Percentiles rank a stretch among this genome's conserved stretches.
These are phyloP conservation scores for Boletus sensibilis DNA, from an alignment of 768 basidiomycete species.

Conservation along the genomic window DNA sequence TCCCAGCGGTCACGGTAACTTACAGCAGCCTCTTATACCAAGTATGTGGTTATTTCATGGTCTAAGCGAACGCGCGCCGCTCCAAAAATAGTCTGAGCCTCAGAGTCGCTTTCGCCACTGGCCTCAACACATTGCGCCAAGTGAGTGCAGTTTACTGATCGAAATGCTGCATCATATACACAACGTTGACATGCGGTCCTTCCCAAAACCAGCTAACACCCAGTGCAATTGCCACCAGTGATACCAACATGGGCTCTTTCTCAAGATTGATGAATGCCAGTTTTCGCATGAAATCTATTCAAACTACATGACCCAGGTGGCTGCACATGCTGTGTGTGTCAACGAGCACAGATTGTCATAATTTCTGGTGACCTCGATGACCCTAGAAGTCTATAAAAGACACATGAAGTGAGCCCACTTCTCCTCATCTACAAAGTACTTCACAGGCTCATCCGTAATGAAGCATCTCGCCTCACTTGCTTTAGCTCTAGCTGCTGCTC, in stretches of 20 bases:
- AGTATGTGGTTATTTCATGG: background rate
- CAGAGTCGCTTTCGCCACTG: background rate
- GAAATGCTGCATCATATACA: background rate
- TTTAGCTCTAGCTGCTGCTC: constrained; percentile 14
- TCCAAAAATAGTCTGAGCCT: background rate
- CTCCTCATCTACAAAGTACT: background rate
- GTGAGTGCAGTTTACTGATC: no score
- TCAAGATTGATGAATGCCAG: background rate
- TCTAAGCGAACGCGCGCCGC: background rate
- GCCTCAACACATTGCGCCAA: background rate
- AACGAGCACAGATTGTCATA: background rate
- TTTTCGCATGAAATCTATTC: constrained; percentile 7
- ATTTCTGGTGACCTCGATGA: background rate
- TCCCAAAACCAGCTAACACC: background rate
- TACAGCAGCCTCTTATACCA: no score
- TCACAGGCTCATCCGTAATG: constrained; percentile 9
- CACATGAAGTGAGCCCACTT: background rate
- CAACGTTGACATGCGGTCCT: background rate
- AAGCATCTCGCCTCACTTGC: constrained; percentile 19
- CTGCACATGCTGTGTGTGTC: constrained; percentile 13
- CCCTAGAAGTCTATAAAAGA: constrained; percentile 12
- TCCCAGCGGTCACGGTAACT: background rate
- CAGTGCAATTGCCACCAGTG: no score
- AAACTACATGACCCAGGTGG: background rate
- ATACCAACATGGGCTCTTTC: background rate